Conservation (phyloP, 306 rosid genomes). For the Rosa chinensis region DNA sequence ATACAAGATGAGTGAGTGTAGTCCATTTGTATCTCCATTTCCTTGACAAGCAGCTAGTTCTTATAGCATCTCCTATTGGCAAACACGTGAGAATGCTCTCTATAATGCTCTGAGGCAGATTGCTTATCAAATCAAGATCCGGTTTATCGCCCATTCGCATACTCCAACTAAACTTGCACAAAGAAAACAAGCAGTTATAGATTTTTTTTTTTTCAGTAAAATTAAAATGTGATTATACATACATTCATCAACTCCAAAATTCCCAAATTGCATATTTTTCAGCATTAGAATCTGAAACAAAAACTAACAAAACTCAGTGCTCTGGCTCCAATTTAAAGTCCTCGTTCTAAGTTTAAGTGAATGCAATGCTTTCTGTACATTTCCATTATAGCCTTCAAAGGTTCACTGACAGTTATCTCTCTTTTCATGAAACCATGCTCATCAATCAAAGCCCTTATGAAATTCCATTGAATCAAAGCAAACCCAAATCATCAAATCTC, state of each 20-base stretch:
- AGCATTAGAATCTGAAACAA: not conserved
- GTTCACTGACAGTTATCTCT: not conserved
- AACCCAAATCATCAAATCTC: constrained; percentile 1
- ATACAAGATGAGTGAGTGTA: constrained; percentile 62
- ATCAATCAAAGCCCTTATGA: constrained; percentile 3
- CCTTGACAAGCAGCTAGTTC: constrained; percentile 70
- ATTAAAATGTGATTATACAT: not conserved
- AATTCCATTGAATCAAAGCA: not conserved
- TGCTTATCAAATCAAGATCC: constrained; percentile 64
- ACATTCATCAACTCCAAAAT: constrained; percentile 9
- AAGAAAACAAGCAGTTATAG: constrained; percentile 19
- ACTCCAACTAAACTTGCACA: constrained; percentile 22
- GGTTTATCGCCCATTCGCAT: constrained; percentile 50
- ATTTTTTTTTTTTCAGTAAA: not conserved
- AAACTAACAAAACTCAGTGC: not conserved
- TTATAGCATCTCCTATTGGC: constrained; percentile 79
- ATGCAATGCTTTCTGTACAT: not conserved
- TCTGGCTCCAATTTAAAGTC: not conserved
- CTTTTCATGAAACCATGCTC: not conserved
- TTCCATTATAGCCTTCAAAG: not conserved
- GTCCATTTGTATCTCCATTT: constrained; percentile 91
- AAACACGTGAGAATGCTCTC: constrained; percentile 63
- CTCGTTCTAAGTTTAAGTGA: not conserved
- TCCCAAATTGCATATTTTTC: not conserved
- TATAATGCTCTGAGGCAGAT: constrained; percentile 81